A percentile compares a stretch with the other conserved stretches of the same genome.
Evolutionary conservation across 2,329 filamentous ascomycete genomes (phyloP).

Genomic region (Aureobasidium sp.): DNA sequence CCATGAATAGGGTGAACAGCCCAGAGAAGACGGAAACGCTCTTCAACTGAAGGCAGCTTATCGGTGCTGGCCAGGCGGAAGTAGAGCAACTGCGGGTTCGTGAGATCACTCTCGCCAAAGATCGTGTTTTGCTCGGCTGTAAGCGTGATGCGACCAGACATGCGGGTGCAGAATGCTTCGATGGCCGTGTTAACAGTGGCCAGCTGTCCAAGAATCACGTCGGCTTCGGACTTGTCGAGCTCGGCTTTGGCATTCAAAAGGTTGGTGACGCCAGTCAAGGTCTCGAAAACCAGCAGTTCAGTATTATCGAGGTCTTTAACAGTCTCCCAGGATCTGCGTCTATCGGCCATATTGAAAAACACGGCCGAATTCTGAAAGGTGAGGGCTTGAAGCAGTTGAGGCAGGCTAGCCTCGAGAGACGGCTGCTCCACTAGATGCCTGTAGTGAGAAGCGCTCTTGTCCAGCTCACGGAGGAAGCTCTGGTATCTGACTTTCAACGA

Average conservation of each 20-base stretch:
- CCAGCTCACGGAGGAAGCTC: neutral
- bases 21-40: neutral
- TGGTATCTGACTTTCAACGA: neutral
- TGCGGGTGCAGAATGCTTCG: neutral
- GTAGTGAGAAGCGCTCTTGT: neutral
- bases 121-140: neutral
- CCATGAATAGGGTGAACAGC: neutral
- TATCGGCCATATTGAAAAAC: neutral
- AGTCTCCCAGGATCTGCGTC: neutral
- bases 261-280: neutral
- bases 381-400: neutral
- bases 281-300: neutral
- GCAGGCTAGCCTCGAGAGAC: neutral
- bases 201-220: neutral
- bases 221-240: neutral
- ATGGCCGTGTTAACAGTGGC: neutral
- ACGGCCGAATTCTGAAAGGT: neutral
- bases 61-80: neutral
- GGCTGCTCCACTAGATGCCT: neutral
- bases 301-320: neutral
- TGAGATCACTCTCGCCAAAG: neutral
- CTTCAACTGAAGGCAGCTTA: neutral
- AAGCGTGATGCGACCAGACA: neutral
- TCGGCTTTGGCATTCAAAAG: neutral
- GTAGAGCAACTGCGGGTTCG: neutral